These are phyloP conservation scores for Adenanthera pavonina DNA, from an alignment of 306 rosid genomes.

Conservation along the genomic window DNA sequence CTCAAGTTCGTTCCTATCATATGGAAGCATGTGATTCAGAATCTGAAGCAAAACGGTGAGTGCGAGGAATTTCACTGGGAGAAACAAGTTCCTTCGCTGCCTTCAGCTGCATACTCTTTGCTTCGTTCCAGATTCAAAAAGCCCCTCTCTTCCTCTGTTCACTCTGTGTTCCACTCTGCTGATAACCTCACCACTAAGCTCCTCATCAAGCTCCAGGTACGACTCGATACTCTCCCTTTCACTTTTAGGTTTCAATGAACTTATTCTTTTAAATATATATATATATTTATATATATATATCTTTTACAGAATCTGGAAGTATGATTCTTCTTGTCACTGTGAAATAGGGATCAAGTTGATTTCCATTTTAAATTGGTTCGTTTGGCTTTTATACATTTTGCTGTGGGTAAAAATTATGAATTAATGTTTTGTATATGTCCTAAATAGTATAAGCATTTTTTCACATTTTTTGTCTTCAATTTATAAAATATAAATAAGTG, in stretches of 20 bases:
- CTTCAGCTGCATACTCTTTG: constrained; percentile 65
- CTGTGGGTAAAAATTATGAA: not conserved
- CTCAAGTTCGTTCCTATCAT: constrained; percentile 62
- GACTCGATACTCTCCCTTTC: not conserved
- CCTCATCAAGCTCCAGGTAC: constrained; percentile 77
- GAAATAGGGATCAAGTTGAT: not conserved
- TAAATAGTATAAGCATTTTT: not conserved
- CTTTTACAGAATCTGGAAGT: not conserved
- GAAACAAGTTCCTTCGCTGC: constrained; percentile 67
- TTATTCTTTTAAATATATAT: not conserved
- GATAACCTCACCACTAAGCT: constrained; percentile 84
- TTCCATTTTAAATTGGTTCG: not conserved
- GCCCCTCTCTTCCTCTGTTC: constrained; percentile 78
- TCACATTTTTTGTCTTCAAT: not conserved
- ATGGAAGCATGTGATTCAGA: constrained; percentile 72
- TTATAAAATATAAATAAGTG: not conserved
- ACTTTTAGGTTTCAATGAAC: not conserved
- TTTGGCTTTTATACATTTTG: not conserved
- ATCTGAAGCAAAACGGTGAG: constrained; percentile 31
- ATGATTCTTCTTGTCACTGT: not conserved
- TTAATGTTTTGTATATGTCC: not conserved
- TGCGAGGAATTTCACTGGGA: constrained; percentile 52
- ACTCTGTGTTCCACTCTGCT: constrained; percentile 78
- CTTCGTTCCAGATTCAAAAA: constrained; percentile 61
- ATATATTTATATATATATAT: too few relatives aligned